A percentile compares a stretch with the other conserved stretches of the same genome.
phyloP scores from a whole-genome alignment of 768 basidiomycete species.

The Leucosporidium yakuticum region DNA sequence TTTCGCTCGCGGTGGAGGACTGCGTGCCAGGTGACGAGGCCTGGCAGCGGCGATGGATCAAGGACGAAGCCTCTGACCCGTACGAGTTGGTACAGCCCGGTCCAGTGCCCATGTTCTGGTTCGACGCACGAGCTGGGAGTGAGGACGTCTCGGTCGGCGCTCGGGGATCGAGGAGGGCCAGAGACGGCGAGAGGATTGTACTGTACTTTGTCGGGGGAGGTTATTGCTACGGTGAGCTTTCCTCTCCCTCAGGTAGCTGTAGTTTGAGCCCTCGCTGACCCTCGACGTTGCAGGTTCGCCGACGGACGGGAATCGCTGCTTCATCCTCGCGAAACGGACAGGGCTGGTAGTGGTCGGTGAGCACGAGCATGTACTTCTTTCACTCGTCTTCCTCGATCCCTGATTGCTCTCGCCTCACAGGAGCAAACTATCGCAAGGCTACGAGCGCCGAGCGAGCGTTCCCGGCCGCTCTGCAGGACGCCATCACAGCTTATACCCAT shows the following conservation, averaged over 20 bases:
- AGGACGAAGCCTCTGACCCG: slow-evolving; percentile 18
- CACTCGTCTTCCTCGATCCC: too few species aligned
- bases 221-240: slow-evolving; percentile 11
- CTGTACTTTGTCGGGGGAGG: slow-evolving; percentile 36
- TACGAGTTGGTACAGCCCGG: background rate
- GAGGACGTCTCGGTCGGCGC: background rate
- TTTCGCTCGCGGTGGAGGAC: too few species aligned
- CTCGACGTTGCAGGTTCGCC: slow-evolving; percentile 6
- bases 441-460: slow-evolving; percentile 10
- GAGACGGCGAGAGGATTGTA: slow-evolving; percentile 7
- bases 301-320: slow-evolving; percentile 17
- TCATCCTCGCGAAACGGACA: slow-evolving; percentile 22
- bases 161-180: background rate
- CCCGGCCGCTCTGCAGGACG: slow-evolving; percentile 35
- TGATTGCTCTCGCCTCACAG: background rate
- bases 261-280: too few species aligned
- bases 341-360: slow-evolving; percentile 19
- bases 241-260: background rate
- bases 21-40: too few species aligned
- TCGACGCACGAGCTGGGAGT: slow-evolving; percentile 7
- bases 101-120: slow-evolving; percentile 33
- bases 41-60: background rate
- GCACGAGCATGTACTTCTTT: background rate
- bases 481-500: slow-evolving; percentile 31
- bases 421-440: slow-evolving; percentile 34